These are phyloP conservation scores for Syzygium syzygioides DNA, from an alignment of 441 rosid species.

Conservation along the genomic window DNA sequence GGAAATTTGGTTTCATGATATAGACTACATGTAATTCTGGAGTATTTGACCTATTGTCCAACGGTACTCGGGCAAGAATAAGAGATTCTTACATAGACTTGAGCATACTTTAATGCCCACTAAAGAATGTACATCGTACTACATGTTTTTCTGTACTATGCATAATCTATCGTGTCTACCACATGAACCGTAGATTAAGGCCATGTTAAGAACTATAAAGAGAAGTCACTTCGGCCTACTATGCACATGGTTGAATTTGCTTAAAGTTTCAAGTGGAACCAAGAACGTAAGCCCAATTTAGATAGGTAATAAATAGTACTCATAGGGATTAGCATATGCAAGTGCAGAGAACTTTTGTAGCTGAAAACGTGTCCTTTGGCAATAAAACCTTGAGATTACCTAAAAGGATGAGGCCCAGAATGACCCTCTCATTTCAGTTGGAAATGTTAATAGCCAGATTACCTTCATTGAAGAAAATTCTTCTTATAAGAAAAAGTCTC, in stretches of 20 bases:
- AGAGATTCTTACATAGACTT: background rate
- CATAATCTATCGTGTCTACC: background rate
- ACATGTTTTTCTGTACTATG: background rate
- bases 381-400: background rate
- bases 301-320: too few species aligned
- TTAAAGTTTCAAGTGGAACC: background rate
- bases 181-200: background rate
- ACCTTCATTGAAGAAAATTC: background rate
- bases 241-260: background rate
- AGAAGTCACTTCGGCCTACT: background rate
- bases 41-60: background rate
- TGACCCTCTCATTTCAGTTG: background rate
- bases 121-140: background rate
- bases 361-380: background rate
- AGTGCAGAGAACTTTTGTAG: background rate
- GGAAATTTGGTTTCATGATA: background rate
- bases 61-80: background rate
- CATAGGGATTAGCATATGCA: background rate
- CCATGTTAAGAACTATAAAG: background rate
- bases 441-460: background rate
- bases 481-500: background rate
- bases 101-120: background rate
- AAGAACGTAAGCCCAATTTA: background rate
- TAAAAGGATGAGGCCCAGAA: background rate
- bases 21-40: background rate